phyloP scores from a whole-genome alignment of 441 rosid genomes.

The Hura crepitans region DNA sequence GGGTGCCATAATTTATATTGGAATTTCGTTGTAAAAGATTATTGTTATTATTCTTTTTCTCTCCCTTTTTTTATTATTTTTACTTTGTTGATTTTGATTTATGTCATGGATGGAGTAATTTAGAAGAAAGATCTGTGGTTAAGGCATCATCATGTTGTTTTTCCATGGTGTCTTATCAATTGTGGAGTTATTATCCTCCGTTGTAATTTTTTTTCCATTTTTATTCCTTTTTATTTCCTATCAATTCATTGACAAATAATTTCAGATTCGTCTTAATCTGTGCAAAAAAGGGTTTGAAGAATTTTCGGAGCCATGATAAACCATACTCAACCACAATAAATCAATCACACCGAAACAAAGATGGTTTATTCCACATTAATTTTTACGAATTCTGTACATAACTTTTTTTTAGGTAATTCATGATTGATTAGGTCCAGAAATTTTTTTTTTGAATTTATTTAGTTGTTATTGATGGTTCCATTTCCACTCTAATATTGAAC shows the following conservation, averaged over 20 bases:
- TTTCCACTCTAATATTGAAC: background rate
- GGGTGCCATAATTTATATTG: slow-evolving; percentile 19
- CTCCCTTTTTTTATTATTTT: background rate
- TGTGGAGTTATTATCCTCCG: too few species aligned
- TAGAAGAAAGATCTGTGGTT: slow-evolving; percentile 6
- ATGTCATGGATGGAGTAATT: background rate
- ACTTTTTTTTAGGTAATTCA: background rate
- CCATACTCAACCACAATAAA: too few species aligned
- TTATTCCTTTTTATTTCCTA: background rate
- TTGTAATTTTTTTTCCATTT: background rate
- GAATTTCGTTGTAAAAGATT: slow-evolving; percentile 29
- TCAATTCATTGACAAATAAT: background rate
- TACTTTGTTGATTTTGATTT: background rate
- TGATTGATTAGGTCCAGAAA: too few species aligned
- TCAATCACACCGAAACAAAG: too few species aligned
- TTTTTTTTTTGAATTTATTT: too few species aligned
- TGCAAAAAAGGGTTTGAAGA: too few species aligned
- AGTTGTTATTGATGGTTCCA: slow-evolving; percentile 19
- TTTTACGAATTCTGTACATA: too few species aligned
- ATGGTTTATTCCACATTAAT: too few species aligned
- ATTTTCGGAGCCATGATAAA: too few species aligned
- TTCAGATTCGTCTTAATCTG: too few species aligned
- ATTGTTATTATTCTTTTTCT: slow-evolving; percentile 8
- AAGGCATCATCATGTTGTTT: background rate
- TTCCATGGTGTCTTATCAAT: too few species aligned